These are phyloP conservation scores for Scedosporium dehoogii DNA, from an alignment of 2,329 filamentous ascomycete species.

Conservation along the genomic window DNA sequence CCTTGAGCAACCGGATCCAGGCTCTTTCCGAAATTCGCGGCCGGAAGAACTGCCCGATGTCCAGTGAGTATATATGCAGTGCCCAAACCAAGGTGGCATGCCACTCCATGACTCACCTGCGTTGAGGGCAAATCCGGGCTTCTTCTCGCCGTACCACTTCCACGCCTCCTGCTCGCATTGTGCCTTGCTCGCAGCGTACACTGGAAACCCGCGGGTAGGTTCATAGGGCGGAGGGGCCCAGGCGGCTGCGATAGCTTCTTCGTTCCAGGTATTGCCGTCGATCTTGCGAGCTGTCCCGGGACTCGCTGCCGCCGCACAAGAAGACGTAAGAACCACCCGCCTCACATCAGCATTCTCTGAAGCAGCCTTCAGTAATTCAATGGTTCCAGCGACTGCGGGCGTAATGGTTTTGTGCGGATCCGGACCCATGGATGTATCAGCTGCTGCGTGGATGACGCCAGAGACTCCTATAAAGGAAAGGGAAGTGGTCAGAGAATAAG, in stretches of 20 bases:
- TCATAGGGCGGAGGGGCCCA: slow-evolving; percentile 22
- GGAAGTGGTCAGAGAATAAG: rapidly evolving
- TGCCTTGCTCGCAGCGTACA: slow-evolving; percentile 26
- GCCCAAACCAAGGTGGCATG: too few species aligned
- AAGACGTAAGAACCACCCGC: slow-evolving; percentile 30
- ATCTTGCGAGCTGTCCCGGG: slow-evolving; percentile 10
- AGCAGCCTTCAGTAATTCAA: slow-evolving; percentile 23
- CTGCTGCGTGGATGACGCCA: slow-evolving; percentile 28
- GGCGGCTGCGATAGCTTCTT: slow-evolving; percentile 18
- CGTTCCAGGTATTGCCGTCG: slow-evolving; percentile 22
- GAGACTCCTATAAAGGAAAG: slow-evolving; percentile 7
- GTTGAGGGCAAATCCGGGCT: slow-evolving; percentile 14
- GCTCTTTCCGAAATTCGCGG: slow-evolving; percentile 13
- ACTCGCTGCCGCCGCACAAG: slow-evolving; percentile 15
- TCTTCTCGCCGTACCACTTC: slow-evolving; percentile 23
- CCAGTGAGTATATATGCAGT: slow-evolving; percentile 9
- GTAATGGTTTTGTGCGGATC: slow-evolving; percentile 31
- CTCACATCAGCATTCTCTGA: slow-evolving; percentile 22
- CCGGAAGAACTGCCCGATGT: slow-evolving; percentile 13
- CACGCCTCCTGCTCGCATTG: slow-evolving; percentile 23
- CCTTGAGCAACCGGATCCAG: slow-evolving; percentile 11
- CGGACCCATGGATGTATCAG: slow-evolving; percentile 20
- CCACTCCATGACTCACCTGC: not conserved
- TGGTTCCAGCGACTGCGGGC: slow-evolving; percentile 16
- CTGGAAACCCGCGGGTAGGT: slow-evolving; percentile 13